Base-by-base conservation (phyloP, 345 rosid genomes). In the Cardamine chenopodiifolia region DNA sequence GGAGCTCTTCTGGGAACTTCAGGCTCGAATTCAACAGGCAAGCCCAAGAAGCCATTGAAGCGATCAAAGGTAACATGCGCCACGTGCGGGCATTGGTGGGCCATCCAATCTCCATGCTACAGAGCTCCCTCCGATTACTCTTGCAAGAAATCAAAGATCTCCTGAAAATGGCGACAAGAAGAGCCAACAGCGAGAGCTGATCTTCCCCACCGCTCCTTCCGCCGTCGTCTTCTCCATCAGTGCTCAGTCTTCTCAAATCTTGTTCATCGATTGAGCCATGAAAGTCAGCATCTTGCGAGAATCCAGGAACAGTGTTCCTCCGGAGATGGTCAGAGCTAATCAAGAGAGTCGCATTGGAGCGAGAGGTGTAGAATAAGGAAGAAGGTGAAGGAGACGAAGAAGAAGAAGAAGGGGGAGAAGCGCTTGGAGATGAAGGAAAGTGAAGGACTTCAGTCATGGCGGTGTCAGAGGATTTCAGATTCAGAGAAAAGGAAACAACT, bases 21-120 rank as follows among this genome's bases (percentile, higher is more conserved):
- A 29, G 92, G 96, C 84, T 93, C 97, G 72, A 88, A 82, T 85
- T 93, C 98, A 57, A 83, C 89, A 49, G 97, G 97, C 82, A 93
- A 78, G 66, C 97, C 98, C 73, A 87, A 81, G 81, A 93, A 93
- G 28, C 98, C 98, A 80, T 89, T 84, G 76, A 91, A 93, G 73
- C 97, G 88, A 79, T 93, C 98, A 68, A 93, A 93, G 49, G 98
- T 93, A 15, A 93, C 98, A 62, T 91, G 98, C 0, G 94, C 91
- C 47, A 93, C 95, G 65, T 93, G 5, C 94, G 82, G 15, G 91
- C 91, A 70, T 93, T 72, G 47, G 90, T 89, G 0, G 98, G 98
- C 82, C 86, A 82, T 10, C 97, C 87, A 69, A 93, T 93, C 77
- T 93, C 97, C 95, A 94, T 90, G 10, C 71, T 71, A 68, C 89